Conservation (phyloP, 176 grass and related monocot species). For the Dactylis glomerata region DNA sequence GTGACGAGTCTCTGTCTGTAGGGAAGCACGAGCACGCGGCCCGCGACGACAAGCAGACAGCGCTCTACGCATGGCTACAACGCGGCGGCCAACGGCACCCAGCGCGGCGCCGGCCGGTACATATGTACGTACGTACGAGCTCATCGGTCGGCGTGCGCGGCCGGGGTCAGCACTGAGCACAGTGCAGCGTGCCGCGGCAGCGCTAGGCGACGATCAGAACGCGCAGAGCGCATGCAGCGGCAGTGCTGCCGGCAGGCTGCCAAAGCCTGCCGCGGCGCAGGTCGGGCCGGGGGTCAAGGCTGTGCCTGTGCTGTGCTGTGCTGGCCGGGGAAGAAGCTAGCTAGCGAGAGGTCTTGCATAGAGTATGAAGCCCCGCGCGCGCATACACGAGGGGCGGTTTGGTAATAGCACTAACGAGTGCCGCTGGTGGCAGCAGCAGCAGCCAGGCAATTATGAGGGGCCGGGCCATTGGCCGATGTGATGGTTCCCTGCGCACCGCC, state of each 20-base stretch:
- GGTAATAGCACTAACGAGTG: no score
- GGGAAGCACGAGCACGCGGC: constrained; percentile 24
- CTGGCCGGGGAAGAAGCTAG: not conserved
- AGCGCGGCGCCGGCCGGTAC: not conserved
- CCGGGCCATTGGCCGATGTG: constrained; percentile 26
- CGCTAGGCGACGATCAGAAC: constrained; percentile 52
- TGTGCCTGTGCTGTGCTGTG: no score
- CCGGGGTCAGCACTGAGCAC: constrained; percentile 21
- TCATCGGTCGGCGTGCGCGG: constrained; percentile 44
- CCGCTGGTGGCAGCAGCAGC: no score
- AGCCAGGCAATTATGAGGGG: constrained; percentile 30
- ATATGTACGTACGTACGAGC: not conserved
- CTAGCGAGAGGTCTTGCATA: not conserved
- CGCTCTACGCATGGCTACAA: constrained; percentile 30
- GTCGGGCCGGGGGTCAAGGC: not conserved
- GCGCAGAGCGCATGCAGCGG: constrained; percentile 19
- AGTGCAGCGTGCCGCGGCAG: constrained; percentile 19
- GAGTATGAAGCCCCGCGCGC: not conserved
- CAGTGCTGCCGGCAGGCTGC: constrained; percentile 3
- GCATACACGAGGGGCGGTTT: not conserved
- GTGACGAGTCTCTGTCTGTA: constrained; percentile 34
- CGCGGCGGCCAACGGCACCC: not conserved
- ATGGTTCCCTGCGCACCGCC: constrained; percentile 24
- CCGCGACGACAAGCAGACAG: constrained; percentile 41
- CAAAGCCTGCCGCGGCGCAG: constrained; percentile 31